Evolutionary conservation across 2,329 filamentous ascomycete species (phyloP).

Genomic region (Xylariaceae sp.): DNA sequence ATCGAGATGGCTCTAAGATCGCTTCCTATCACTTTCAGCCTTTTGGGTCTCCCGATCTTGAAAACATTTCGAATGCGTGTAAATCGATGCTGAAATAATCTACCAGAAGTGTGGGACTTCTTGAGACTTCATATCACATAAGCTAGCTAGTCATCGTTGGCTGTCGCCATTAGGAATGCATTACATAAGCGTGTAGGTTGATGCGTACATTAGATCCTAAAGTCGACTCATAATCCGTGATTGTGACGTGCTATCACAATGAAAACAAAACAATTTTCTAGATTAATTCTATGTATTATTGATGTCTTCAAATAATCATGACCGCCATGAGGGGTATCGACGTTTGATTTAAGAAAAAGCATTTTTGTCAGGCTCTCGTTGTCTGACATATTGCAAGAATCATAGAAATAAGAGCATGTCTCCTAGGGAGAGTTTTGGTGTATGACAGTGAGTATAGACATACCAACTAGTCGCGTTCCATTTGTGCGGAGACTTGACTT

Average conservation of each 20-base stretch:
- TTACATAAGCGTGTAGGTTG: not conserved
- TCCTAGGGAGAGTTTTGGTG: not conserved
- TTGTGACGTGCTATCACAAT: slow-evolving; percentile 12
- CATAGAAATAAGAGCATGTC: slow-evolving; percentile 4
- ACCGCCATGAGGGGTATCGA: slow-evolving; percentile 13
- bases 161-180: not conserved
- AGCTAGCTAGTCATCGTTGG: not conserved
- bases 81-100: too few relatives aligned
- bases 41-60: too few relatives aligned
- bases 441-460: not conserved
- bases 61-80: too few relatives aligned
- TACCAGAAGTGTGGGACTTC: too few relatives aligned
- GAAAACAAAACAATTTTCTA: not conserved
- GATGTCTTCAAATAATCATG: slow-evolving; percentile 3
- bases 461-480: not conserved
- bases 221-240: not conserved
- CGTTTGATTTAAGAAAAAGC: not conserved
- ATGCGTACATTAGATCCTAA: not conserved
- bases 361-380: not conserved
- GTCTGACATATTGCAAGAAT: slow-evolving; percentile 5
- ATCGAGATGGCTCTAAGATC: too few relatives aligned
- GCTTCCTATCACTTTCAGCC: too few relatives aligned
- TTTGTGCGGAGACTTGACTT: not conserved
- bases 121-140: not conserved
- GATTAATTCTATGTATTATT: slow-evolving; percentile 17